These are phyloP conservation scores for Malassezia arunalokei DNA, from an alignment of 1,284 basidiomycete species.

Conservation along the genomic window DNA sequence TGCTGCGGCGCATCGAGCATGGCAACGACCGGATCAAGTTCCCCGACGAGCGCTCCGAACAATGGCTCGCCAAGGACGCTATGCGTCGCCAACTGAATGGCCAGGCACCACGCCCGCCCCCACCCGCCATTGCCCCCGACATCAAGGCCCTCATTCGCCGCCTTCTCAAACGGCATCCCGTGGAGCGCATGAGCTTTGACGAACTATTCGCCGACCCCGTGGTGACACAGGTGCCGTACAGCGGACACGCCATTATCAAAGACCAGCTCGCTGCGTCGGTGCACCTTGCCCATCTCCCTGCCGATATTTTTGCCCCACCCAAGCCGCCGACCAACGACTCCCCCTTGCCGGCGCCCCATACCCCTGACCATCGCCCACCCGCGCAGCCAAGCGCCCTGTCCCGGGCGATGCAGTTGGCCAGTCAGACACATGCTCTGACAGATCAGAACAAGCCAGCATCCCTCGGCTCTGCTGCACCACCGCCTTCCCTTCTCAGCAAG, in stretches of 20 bases:
- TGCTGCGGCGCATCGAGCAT: slow-evolving; percentile 81
- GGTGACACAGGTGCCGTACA: slow-evolving; percentile 10
- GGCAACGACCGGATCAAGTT: slow-evolving; percentile 61
- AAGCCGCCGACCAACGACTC: neutral
- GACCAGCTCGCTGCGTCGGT: slow-evolving; percentile 8
- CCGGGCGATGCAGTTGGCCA: slow-evolving; percentile 51
- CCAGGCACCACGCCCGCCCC: slow-evolving; percentile 27
- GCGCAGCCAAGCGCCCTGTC: slow-evolving; percentile 49
- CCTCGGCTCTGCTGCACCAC: neutral
- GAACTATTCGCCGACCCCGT: slow-evolving; percentile 61
- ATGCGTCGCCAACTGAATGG: slow-evolving; percentile 28
- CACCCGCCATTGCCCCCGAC: slow-evolving; percentile 58
- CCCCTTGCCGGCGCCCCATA: neutral
- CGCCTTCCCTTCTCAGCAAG: neutral
- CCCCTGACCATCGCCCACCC: neutral
- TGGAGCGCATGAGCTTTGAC: slow-evolving; percentile 75
- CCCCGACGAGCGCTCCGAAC: slow-evolving; percentile 55
- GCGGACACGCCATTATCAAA: slow-evolving; percentile 22
- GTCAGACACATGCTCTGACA: neutral
- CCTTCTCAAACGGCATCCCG: slow-evolving; percentile 70
- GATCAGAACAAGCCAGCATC: too few relatives aligned
- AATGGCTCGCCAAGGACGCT: slow-evolving; percentile 30
- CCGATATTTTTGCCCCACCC: neutral
- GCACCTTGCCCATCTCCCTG: neutral
- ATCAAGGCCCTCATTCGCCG: slow-evolving; percentile 76